These are phyloP conservation scores for Macrophomina phaseolina DNA, from an alignment of 2,329 filamentous ascomycete species.

Conservation along the genomic window DNA sequence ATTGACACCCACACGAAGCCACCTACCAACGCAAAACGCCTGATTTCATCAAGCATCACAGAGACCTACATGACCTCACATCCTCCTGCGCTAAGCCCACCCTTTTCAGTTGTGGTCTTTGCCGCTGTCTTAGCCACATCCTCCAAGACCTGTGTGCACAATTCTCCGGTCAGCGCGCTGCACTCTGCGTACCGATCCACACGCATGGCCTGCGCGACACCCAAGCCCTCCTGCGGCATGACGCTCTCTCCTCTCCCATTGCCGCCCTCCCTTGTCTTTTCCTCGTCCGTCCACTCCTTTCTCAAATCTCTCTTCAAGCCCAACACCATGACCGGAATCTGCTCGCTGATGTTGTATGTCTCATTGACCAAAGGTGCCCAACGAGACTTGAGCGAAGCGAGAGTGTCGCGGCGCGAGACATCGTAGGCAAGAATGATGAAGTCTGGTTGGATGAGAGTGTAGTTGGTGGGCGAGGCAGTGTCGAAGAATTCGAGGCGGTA, in stretches of 20 bases:
- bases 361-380: constrained; percentile 54
- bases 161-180: constrained; percentile 64
- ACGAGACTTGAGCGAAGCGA: constrained; percentile 53
- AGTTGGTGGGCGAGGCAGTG: constrained; percentile 62
- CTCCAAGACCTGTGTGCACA: constrained; percentile 65
- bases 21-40: neutral
- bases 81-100: constrained; percentile 13
- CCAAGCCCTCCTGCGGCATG: constrained; percentile 57
- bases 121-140: constrained; percentile 64
- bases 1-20: neutral
- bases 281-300: constrained; percentile 39
- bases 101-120: constrained; percentile 59
- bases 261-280: constrained; percentile 30
- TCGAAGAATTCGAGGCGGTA: constrained; percentile 64
- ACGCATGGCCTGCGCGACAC: constrained; percentile 62
- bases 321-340: constrained; percentile 63
- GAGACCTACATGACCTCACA: constrained; percentile 15
- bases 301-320: constrained; percentile 65
- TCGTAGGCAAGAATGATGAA: constrained; percentile 66
- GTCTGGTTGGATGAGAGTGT: constrained; percentile 59
- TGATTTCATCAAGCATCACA: neutral
- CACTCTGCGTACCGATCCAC: constrained; percentile 69
- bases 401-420: constrained; percentile 58
- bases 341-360: constrained; percentile 60
- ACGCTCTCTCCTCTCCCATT: constrained; percentile 45